Base-by-base conservation (phyloP, 2,329 filamentous ascomycete species). In the Amylocarpus encephaloides region DNA sequence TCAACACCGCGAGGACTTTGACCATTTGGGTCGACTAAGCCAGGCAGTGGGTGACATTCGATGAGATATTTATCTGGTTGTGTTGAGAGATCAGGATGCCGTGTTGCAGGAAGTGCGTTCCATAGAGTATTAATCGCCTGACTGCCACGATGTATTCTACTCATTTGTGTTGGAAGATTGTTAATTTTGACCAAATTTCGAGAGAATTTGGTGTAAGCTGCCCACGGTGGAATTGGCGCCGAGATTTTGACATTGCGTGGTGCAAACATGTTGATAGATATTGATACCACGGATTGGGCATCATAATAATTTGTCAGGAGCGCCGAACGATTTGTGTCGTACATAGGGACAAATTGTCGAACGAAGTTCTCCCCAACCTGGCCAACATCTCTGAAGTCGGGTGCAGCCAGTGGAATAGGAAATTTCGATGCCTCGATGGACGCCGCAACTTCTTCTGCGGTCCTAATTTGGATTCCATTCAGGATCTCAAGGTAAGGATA, bases 401-500 rank as follows among this genome's bases (percentile, higher is more conserved):
- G 77, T 2, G 80, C 77, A 36, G 70, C 74, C 67, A 75, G 83
- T 65, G 64, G 86, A 68, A 71, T 88, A 69, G 66, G 84, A 64
- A 68, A 75, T 73, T 63, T 81, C 69, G 63, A 50, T 44, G 50
- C 51, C 49, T 74, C 68, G 55, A 74, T 68, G 59, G 73, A 68
- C 49, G 80, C 75, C 7, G 79, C 79, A 46, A 86, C 73, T 61
- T 90, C 80, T 61, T 88, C 82, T 0, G 83, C 76, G 1, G 85
- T 86, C 52, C 89, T 81, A 15, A 95, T 80, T 63, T 85, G 79
- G 5, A 80, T 72, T 48, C 82, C 81, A 66, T 94, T 95, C 58
- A 97, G 72, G 52, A 83, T 79, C 61, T 83, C 82, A 13, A 97
- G 77, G 52, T 81, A 85, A 1, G 89, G 91, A 64, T 88, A 97